Conservation (phyloP, 805 yeast species). For the Yarrowia hollandica region DNA sequence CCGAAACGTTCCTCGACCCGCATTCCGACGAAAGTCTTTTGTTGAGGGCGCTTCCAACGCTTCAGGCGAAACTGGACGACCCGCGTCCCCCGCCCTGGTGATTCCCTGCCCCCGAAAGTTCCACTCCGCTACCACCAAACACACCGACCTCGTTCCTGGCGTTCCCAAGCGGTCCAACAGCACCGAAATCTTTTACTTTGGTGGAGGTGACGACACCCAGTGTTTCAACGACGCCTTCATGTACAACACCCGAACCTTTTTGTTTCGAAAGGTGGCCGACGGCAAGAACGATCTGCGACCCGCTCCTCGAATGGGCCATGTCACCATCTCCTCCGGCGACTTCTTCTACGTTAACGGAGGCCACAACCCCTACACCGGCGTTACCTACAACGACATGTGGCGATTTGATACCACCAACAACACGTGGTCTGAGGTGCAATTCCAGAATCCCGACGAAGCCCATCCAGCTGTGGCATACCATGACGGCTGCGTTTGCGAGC, state of each 20-base stretch:
- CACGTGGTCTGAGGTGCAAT: background rate
- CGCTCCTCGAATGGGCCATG: slow-evolving; percentile 8
- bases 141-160: background rate
- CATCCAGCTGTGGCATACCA: background rate
- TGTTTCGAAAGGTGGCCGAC: slow-evolving; percentile 1
- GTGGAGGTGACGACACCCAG: slow-evolving; percentile 9
- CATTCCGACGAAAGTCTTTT: background rate
- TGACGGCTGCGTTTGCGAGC: slow-evolving; percentile 5
- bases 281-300: background rate
- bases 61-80: too few relatives aligned
- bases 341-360: slow-evolving; percentile 15
- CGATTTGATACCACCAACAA: background rate
- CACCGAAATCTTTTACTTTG: slow-evolving; percentile 8
- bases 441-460: background rate
- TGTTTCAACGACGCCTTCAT: slow-evolving; percentile 13
- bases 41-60: too few relatives aligned
- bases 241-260: background rate
- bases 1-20: background rate
- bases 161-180: background rate
- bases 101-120: slow-evolving; percentile 9
- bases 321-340: background rate
- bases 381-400: slow-evolving; percentile 10
- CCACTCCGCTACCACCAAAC: slow-evolving; percentile 1
- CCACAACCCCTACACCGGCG: slow-evolving; percentile 7
- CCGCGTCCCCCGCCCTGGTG: background rate